Base-by-base conservation (phyloP, 352 stramenopile genomes). In the Pythium dissotocum region DNA sequence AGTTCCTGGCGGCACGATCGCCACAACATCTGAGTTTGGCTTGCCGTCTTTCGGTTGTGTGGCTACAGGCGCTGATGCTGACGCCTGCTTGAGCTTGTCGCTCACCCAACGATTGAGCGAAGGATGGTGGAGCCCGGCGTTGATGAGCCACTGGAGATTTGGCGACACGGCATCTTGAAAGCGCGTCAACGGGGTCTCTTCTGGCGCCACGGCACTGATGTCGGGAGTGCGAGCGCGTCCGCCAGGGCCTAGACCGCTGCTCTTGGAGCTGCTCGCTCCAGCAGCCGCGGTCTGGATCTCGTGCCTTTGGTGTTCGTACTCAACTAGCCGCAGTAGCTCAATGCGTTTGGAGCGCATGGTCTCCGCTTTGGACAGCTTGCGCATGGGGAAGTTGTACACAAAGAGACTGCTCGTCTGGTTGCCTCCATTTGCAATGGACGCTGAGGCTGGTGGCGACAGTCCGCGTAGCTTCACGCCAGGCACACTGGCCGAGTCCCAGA, bases 351-450 rank as follows among this genome's bases (percentile, higher is more conserved):
- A 70, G 8, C 78, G 65, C 63, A 83, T 72, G 35, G 75, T 58
- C 53, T 97, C 87, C 5, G 63, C 21, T 7, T 85, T 71, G 40
- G 66, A 71, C 46, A 89, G 75, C 16, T 73, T 77, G 26, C 80
- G 77, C 76, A 96, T 89, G 12, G 90, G 88, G 18, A 97, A 89
- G 71, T 97, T 97, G 63, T 86, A 79, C 33, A 96, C 87, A 18
- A 86, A 85, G 14, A 85, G 57, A 2, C 63, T 35, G 1, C 62
- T 61, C 13, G 52, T 53, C 8, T 53, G 46, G 46, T 44, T 44
- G 36, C 46, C 21, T 58, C 51, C 51, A 58, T 10, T 40, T 21
- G 12, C 24, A 18, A 3, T n/a, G n/a, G 24, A 14, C 2, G 38
- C 32, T n/a, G 40, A 24, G 6, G 18, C 0, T n/a, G 74, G 24